These are phyloP conservation scores for Gnaphalium uliginosum DNA, from an alignment of 129 eudicot genomes.

Conservation along the genomic window DNA sequence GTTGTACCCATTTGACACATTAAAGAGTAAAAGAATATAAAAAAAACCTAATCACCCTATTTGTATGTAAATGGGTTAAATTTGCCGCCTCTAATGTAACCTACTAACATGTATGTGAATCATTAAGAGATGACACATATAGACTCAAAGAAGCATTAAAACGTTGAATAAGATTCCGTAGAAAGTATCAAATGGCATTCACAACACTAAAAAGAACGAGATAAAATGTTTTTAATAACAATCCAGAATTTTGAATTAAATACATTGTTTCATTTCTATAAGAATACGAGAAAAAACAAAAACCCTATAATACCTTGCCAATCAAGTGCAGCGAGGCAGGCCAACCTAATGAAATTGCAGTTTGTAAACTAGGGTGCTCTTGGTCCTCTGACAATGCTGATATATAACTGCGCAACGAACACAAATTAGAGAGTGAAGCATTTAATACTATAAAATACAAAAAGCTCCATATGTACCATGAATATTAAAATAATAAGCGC, in stretches of 20 bases:
- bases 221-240: background rate
- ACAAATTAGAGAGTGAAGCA: background rate
- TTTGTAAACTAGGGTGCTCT: slow-evolving; percentile 57
- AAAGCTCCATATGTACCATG: background rate
- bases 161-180: background rate
- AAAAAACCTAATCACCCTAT: too few species aligned
- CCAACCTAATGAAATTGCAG: slow-evolving; percentile 87
- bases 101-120: too few species aligned
- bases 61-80: too few species aligned
- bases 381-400: slow-evolving; percentile 73
- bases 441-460: slow-evolving; percentile 6
- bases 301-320: slow-evolving; percentile 70
- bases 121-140: background rate
- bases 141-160: background rate
- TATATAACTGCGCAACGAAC: slow-evolving; percentile 54
- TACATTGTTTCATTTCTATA: background rate
- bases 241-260: background rate
- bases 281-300: too few species aligned
- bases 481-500: background rate
- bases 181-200: background rate
- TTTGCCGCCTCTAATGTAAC: too few species aligned
- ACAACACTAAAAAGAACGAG: slow-evolving; percentile 1
- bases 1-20: too few species aligned
- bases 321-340: slow-evolving; percentile 95
- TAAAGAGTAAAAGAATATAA: too few species aligned